Percentiles rank a stretch among this genome's conserved stretches.
phyloP scores from a whole-genome alignment of 805 yeast genomes.

The Zygosaccharomyces pseudorouxii region DNA sequence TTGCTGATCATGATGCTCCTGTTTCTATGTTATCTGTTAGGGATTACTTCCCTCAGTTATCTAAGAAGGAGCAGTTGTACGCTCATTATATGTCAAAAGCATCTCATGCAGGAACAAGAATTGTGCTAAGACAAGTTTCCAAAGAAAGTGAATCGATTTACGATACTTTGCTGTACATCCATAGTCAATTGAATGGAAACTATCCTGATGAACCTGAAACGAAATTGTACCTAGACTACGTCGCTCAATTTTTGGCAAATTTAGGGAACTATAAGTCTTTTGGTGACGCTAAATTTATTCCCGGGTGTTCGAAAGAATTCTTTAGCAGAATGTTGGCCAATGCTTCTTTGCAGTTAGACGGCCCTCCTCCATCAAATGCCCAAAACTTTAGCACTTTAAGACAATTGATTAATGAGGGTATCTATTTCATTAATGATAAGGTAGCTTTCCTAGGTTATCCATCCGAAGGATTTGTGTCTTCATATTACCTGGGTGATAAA shows the following conservation, averaged over 20 bases:
- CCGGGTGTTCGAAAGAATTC: constrained; percentile 46
- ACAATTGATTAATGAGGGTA: constrained; percentile 41
- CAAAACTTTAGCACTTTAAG: constrained; percentile 20
- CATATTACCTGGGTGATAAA: constrained; percentile 57
- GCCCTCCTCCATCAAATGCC: constrained; percentile 17
- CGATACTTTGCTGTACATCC: constrained; percentile 62
- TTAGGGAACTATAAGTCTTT: constrained; percentile 80
- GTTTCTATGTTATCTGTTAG: constrained; percentile 61
- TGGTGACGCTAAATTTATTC: constrained; percentile 85
- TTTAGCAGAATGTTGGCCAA: constrained; percentile 38
- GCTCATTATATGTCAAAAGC: constrained; percentile 84
- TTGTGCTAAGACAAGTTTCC: constrained; percentile 74
- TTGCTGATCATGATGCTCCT: constrained; percentile 65
- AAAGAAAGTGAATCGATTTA: constrained; percentile 74
- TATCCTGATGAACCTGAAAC: constrained; percentile 37
- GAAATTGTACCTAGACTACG: constrained; percentile 56
- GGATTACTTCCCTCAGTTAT: constrained; percentile 63
- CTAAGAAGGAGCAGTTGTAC: constrained; percentile 56
- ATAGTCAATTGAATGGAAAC: constrained; percentile 47
- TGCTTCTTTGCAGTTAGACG: constrained; percentile 35
- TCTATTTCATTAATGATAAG: constrained; percentile 49
- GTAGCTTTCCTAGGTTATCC: constrained; percentile 69
- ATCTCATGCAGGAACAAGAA: constrained; percentile 77
- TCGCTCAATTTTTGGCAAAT: constrained; percentile 69
- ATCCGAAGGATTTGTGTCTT: constrained; percentile 66